phyloP scores from a whole-genome alignment of 2,329 filamentous ascomycete genomes.

The Didymella pinodella region DNA sequence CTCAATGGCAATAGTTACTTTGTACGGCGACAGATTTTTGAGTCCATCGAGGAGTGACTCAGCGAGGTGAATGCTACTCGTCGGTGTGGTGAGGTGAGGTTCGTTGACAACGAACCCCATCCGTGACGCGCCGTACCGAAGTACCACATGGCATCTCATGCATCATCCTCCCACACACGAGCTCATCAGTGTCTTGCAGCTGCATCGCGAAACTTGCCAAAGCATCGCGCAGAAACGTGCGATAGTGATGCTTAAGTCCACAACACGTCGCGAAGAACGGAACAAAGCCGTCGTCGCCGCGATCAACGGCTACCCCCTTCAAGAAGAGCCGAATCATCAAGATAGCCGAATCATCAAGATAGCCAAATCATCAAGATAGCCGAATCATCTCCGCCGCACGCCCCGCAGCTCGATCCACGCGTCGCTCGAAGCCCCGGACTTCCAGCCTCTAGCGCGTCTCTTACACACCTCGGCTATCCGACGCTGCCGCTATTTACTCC shows the following conservation, averaged over 20 bases:
- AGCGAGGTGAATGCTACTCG: neutral
- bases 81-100: conserved; percentile 19
- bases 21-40: neutral
- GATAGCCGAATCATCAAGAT: neutral
- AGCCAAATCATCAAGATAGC: neutral
- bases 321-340: neutral
- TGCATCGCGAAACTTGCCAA: neutral
- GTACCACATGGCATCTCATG: neutral
- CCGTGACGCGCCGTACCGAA: conserved; percentile 6
- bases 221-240: neutral
- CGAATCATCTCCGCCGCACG: neutral
- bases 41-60: neutral
- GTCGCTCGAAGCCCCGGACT: neutral
- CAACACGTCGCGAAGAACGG: neutral
- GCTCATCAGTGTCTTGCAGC: neutral
- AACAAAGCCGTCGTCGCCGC: neutral
- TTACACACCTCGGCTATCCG: neutral
- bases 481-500: neutral
- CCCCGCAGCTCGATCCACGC: neutral
- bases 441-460: neutral
- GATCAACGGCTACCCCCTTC: neutral
- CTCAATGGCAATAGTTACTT: too few relatives aligned
- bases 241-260: neutral
- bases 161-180: neutral
- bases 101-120: neutral